A percentile compares a stretch with the other conserved stretches of the same genome.
These are phyloP conservation scores for Penicillium desertorum DNA, from an alignment of 495 filamentous ascomycete species.

Conservation along the genomic window DNA sequence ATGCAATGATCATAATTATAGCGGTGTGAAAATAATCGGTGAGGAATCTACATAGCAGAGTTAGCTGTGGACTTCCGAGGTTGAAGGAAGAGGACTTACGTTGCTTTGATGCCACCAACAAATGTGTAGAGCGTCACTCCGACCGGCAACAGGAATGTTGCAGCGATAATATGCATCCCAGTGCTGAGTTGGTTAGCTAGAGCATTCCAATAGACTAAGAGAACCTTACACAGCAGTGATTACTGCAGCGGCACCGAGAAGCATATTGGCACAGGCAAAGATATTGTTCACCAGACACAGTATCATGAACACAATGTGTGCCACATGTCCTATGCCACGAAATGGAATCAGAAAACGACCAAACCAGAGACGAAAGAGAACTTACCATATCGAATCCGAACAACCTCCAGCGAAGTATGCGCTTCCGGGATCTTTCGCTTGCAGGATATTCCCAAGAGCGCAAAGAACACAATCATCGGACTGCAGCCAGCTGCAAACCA, in stretches of 20 bases:
- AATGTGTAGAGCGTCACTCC: slow-evolving; percentile 47
- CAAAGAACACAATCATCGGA: slow-evolving; percentile 49
- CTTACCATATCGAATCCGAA: slow-evolving; percentile 33
- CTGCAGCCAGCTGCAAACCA: slow-evolving; percentile 49
- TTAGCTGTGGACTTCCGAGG: background rate
- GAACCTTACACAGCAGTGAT: slow-evolving; percentile 36
- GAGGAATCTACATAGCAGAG: slow-evolving; percentile 37
- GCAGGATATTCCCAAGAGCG: slow-evolving; percentile 45
- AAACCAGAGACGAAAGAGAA: background rate
- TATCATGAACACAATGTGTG: slow-evolving; percentile 46
- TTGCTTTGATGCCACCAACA: slow-evolving; percentile 50
- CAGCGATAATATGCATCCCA: slow-evolving; percentile 49
- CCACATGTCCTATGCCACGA: slow-evolving; percentile 24
- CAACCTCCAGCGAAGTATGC: slow-evolving; percentile 46
- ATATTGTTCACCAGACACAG: slow-evolving; percentile 46
- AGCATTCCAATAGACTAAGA: too few relatives aligned
- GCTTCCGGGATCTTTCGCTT: slow-evolving; percentile 49
- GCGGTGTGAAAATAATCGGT: slow-evolving; percentile 46
- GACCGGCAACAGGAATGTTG: slow-evolving; percentile 45
- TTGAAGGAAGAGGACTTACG: slow-evolving; percentile 25
- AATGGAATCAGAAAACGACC: background rate
- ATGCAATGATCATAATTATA: slow-evolving; percentile 49
- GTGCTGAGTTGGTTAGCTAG: slow-evolving; percentile 25
- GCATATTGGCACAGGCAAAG: slow-evolving; percentile 46
- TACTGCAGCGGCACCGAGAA: slow-evolving; percentile 42